A percentile compares a stretch with the other conserved stretches of the same genome.
Evolutionary conservation across 176 grass and related monocot genomes (phyloP).

Genomic region (Thalia dealbata): DNA sequence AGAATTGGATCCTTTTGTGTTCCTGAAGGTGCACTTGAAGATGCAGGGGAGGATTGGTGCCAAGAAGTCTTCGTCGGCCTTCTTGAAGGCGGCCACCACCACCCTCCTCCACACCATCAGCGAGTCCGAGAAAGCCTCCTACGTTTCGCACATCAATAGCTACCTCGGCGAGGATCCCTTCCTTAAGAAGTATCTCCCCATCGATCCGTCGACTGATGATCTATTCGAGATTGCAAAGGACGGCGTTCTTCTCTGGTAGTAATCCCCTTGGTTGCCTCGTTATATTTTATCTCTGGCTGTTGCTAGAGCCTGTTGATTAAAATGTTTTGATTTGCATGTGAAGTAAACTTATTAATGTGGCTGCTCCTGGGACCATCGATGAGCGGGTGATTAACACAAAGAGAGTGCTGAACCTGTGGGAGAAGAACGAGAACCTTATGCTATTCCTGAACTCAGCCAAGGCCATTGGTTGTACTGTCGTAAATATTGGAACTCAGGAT

Average conservation of each 20-base stretch:
- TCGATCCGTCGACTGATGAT: conserved; percentile 64
- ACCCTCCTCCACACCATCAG: conserved; percentile 97
- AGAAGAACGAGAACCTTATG: conserved; percentile 96
- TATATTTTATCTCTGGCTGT: conserved; percentile 8
- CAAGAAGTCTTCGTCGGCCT: conserved; percentile 24
- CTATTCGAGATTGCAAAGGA: conserved; percentile 86
- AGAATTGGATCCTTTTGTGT: not conserved
- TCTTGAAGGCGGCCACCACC: conserved; percentile 74
- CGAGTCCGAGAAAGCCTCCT: conserved; percentile 85
- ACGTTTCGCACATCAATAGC: conserved; percentile 86
- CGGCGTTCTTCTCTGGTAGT: conserved; percentile 82
- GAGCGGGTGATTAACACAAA: conserved; percentile 92
- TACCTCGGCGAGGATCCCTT: conserved; percentile 68
- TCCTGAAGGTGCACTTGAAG: conserved; percentile 42
- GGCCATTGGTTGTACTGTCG: conserved; percentile 88
- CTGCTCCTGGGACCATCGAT: conserved; percentile 79
- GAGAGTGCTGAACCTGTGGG: conserved; percentile 77
- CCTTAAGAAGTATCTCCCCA: conserved; percentile 58
- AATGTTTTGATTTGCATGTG: not conserved
- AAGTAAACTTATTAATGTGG: conserved; percentile 95
- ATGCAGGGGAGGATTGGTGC: conserved; percentile 50
- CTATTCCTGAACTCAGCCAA: conserved; percentile 92
- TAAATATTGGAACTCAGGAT: conserved; percentile 94
- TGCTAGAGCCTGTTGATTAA: not conserved
- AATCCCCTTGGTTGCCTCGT: not conserved